Conservation (phyloP, 345 rosid genomes). For the Zanthoxylum bungeanum region DNA sequence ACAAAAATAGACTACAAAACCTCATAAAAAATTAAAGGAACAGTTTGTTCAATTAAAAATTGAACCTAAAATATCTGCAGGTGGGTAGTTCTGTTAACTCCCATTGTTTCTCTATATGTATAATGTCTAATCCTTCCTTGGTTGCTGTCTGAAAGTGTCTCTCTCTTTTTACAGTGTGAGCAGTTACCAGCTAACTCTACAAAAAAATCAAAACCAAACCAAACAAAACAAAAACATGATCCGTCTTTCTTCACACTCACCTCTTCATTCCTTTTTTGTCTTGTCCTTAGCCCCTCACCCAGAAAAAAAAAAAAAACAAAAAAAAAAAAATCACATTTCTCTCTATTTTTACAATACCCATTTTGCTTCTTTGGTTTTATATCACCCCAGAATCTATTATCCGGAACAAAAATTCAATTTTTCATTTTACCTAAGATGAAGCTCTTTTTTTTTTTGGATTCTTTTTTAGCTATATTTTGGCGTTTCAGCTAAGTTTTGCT, state of each 20-base stretch:
- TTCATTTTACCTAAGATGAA: not conserved
- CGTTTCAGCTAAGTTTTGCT: not conserved
- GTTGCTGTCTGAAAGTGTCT: slow-evolving; percentile 8
- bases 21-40: too few relatives aligned
- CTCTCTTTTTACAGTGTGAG: slow-evolving; percentile 10
- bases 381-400: not conserved
- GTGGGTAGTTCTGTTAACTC: not conserved
- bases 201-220: not conserved
- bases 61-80: slow-evolving; percentile 20
- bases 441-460: not conserved
- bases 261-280: slow-evolving; percentile 21
- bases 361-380: not conserved
- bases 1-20: too few relatives aligned
- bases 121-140: too few relatives aligned
- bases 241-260: not conserved
- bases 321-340: not conserved
- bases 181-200: slow-evolving; percentile 11
- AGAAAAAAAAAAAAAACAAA: not conserved
- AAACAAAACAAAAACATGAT: not conserved
- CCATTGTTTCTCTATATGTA: too few relatives aligned
- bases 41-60: not conserved
- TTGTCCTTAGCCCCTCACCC: slow-evolving; percentile 20
- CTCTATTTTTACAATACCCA: not conserved
- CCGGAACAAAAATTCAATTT: not conserved
- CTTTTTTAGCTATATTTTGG: not conserved